A percentile compares a stretch with the other conserved stretches of the same genome.
Conservation (phyloP, 345 rosid species). For the Toxicodendron radicans region DNA sequence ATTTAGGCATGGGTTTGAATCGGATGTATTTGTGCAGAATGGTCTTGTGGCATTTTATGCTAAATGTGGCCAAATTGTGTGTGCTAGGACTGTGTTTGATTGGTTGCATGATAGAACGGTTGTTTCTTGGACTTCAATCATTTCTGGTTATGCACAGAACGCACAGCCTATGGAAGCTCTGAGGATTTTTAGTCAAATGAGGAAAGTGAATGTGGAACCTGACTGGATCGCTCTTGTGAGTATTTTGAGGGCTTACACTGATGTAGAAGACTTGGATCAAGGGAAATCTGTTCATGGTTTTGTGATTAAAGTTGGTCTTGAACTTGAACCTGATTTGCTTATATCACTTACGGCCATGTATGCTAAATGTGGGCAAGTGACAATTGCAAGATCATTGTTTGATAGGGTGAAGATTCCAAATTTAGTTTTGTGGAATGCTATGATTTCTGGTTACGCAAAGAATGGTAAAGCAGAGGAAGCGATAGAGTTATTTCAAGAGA, state of each 20-base stretch:
- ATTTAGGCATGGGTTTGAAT: conserved; percentile 55
- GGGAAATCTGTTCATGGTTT: conserved; percentile 54
- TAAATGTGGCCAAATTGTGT: conserved; percentile 45
- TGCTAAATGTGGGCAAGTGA: conserved; percentile 67
- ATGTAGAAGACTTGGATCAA: conserved; percentile 49
- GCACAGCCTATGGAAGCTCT: conserved; percentile 61
- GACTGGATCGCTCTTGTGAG: conserved; percentile 73
- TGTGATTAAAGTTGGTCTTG: conserved; percentile 61
- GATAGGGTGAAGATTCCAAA: conserved; percentile 50
- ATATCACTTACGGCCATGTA: conserved; percentile 67
- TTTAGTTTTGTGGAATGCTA: conserved; percentile 65
- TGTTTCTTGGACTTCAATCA: conserved; percentile 72
- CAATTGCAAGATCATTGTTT: conserved; percentile 47
- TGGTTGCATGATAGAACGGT: conserved; percentile 45
- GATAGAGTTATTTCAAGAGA: conserved; percentile 48
- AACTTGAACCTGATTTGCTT: conserved; percentile 61
- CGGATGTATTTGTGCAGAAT: conserved; percentile 66
- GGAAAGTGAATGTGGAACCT: conserved; percentile 43
- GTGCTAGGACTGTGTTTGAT: conserved; percentile 53
- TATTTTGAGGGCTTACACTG: conserved; percentile 60
- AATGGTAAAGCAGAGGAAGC: conserved; percentile 68
- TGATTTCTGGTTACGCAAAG: conserved; percentile 75
- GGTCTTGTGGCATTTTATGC: conserved; percentile 69
- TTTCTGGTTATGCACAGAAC: conserved; percentile 69
- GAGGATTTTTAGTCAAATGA: conserved; percentile 52